phyloP scores from a whole-genome alignment of 768 basidiomycete genomes.

The Boletus rubescentipes region DNA sequence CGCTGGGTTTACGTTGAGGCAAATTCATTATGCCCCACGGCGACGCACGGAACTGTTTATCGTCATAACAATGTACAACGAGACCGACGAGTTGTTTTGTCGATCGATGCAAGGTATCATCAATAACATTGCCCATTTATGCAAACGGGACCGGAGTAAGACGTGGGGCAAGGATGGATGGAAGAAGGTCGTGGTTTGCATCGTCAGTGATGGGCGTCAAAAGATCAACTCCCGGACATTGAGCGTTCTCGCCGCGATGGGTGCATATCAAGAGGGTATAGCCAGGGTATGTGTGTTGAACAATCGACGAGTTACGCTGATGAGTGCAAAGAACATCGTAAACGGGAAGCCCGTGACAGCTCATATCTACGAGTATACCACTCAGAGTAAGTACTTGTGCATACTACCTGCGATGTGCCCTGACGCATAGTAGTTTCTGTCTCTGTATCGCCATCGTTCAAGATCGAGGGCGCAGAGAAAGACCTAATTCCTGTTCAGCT shows the following conservation, averaged over 20 bases:
- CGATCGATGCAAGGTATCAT: constrained; percentile 96
- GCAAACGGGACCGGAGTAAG: constrained; percentile 81
- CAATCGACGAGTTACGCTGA: constrained; percentile 2
- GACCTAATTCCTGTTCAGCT: constrained; percentile 88
- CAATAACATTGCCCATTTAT: constrained; percentile 89
- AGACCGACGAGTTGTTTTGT: constrained; percentile 87
- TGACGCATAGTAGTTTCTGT: constrained; percentile 43
- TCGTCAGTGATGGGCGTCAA: constrained; percentile 81
- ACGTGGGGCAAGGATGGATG: constrained; percentile 98
- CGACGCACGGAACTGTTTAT: constrained; percentile 93
- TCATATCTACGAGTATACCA: constrained; percentile 93
- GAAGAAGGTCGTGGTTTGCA: constrained; percentile 97
- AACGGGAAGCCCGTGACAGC: constrained; percentile 82
- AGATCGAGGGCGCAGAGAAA: constrained; percentile 76
- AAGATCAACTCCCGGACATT: constrained; percentile 86
- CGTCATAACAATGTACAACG: constrained; percentile 98
- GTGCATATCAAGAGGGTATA: constrained; percentile 91
- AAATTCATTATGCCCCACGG: constrained; percentile 86
- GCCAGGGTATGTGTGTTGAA: constrained; percentile 59
- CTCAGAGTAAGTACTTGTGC: constrained; percentile 57
- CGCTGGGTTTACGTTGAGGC: constrained; percentile 82
- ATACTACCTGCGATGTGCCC: neutral
- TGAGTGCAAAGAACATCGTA: constrained; percentile 55
- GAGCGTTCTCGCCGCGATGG: constrained; percentile 89
- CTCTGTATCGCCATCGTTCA: constrained; percentile 76